These are phyloP conservation scores for Hordeum marinum DNA, from an alignment of 176 grass and related monocot species.

Conservation along the genomic window DNA sequence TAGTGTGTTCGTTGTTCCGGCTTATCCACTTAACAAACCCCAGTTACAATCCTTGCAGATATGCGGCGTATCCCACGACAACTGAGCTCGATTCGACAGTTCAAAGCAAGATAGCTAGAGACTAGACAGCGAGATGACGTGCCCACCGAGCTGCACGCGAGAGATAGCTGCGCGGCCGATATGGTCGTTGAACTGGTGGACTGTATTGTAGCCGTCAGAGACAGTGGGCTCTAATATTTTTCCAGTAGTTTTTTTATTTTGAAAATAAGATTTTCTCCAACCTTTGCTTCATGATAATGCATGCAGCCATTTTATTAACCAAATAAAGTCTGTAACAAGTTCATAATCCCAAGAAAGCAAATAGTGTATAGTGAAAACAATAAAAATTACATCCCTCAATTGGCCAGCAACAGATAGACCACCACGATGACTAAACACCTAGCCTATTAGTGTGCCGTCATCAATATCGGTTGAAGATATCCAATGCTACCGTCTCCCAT, in stretches of 20 bases:
- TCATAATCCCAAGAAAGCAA: too few species aligned
- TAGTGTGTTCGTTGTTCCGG: neutral
- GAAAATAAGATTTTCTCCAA: too few species aligned
- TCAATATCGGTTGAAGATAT: too few species aligned
- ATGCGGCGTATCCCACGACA: constrained; percentile 15
- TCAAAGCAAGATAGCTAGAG: constrained; percentile 19
- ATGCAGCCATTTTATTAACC: too few species aligned
- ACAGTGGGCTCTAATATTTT: neutral
- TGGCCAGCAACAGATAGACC: too few species aligned
- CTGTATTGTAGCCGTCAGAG: neutral
- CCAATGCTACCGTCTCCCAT: too few species aligned
- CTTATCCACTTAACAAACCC: neutral
- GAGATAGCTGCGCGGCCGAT: neutral
- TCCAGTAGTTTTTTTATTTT: neutral
- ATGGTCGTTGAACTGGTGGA: neutral
- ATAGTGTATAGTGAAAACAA: too few species aligned
- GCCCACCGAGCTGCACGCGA: neutral
- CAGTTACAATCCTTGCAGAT: constrained; percentile 13
- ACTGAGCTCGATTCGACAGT: constrained; percentile 15
- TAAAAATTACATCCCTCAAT: too few species aligned
- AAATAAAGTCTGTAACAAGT: too few species aligned
- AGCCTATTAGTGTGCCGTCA: too few species aligned
- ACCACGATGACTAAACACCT: too few species aligned
- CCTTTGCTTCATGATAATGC: too few species aligned
- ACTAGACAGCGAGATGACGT: neutral